Evolutionary conservation across 495 filamentous ascomycete genomes (phyloP).

Genomic region (Corynascus novoguineensis): DNA sequence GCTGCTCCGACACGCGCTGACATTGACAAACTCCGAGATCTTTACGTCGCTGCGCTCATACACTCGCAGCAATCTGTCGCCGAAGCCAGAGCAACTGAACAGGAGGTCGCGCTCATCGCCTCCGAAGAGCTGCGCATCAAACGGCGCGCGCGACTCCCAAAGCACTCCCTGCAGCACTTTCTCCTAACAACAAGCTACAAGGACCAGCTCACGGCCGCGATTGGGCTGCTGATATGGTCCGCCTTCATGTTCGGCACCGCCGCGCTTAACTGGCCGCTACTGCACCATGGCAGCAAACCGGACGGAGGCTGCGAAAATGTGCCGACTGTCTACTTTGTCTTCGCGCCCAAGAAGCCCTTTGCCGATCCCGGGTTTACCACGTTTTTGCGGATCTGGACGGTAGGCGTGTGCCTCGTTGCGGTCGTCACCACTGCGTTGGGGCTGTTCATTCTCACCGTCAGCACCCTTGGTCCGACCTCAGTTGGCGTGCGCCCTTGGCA

Average conservation of each 20-base stretch:
- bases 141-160: constrained; percentile 13
- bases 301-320: constrained; percentile 24
- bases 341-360: constrained; percentile 29
- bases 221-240: constrained; percentile 28
- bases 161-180: constrained; percentile 23
- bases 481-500: constrained; percentile 11
- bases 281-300: constrained; percentile 25
- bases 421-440: constrained; percentile 26
- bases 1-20: constrained; percentile 28
- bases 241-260: constrained; percentile 28
- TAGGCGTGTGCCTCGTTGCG: constrained; percentile 27
- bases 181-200: constrained; percentile 25
- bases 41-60: constrained; percentile 26
- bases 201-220: constrained; percentile 26
- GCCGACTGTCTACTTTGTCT: constrained; percentile 30
- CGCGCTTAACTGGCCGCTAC: constrained; percentile 27
- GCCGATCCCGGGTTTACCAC: constrained; percentile 19
- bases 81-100: constrained; percentile 26
- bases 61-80: constrained; percentile 21
- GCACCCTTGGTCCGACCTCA: constrained; percentile 15
- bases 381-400: constrained; percentile 28
- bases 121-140: constrained; percentile 26
- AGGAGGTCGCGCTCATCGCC: constrained; percentile 26
- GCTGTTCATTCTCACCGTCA: constrained; percentile 22
- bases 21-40: constrained; percentile 29